These are phyloP conservation scores for Naematelia aurantialba DNA, from an alignment of 768 basidiomycete genomes.

Conservation along the genomic window DNA sequence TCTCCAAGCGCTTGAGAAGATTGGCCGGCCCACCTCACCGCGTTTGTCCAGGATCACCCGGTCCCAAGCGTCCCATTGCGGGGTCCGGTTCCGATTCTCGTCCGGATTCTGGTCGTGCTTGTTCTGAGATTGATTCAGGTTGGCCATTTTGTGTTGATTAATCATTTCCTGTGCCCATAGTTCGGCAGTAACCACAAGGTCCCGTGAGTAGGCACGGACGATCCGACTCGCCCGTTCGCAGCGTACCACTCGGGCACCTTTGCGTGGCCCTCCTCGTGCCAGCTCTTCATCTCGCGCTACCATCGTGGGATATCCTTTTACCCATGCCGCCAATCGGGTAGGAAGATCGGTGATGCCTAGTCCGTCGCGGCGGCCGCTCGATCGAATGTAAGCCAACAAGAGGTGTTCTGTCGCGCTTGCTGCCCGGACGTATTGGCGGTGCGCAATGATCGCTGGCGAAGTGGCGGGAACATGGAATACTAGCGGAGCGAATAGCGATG, in stretches of 20 bases:
- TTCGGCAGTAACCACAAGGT: conserved; percentile 65
- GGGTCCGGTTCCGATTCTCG: conserved; percentile 1
- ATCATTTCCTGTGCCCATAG: conserved; percentile 37
- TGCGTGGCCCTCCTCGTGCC: conserved; percentile 60
- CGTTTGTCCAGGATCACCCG: conserved; percentile 18
- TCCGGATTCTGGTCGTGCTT: no score
- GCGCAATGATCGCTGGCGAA: conserved; percentile 58
- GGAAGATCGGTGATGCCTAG: conserved; percentile 53
- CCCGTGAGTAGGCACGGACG: conserved; percentile 80
- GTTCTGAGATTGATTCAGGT: no score
- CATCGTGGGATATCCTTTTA: conserved; percentile 80
- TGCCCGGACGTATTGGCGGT: conserved; percentile 70
- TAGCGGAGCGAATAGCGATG: conserved; percentile 81
- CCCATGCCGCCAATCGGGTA: conserved; percentile 83
- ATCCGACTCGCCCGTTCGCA: conserved; percentile 73
- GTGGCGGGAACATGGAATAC: conserved; percentile 63
- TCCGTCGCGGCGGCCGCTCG: conserved; percentile 57
- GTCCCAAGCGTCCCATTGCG: conserved; percentile 40
- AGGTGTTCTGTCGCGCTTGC: conserved; percentile 88
- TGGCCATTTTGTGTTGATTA: no score
- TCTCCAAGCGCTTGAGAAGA: conserved; percentile 22
- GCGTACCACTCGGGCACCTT: conserved; percentile 71
- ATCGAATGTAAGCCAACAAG: conserved; percentile 82
- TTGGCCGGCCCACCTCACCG: conserved; percentile 26
- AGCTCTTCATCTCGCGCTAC: conserved; percentile 58